Conservation (phyloP, 2,329 filamentous ascomycete genomes). For the Apiospora aurea region DNA sequence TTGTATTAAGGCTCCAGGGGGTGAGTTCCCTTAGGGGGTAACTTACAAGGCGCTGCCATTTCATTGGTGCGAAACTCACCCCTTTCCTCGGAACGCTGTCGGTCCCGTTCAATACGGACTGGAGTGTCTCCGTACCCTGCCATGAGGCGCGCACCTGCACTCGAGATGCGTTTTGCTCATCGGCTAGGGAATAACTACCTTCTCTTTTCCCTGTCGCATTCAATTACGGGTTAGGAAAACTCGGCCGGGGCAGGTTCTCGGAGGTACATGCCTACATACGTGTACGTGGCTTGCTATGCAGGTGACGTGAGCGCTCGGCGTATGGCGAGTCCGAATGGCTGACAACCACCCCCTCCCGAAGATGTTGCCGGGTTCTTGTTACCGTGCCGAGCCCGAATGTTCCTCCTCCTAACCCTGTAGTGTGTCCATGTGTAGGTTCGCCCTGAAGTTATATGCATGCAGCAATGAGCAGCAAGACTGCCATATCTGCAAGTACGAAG, state of each 20-base stretch:
- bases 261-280: no score
- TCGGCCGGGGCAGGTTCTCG: neutral
- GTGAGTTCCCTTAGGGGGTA: neutral
- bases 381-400: neutral
- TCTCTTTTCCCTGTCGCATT: neutral
- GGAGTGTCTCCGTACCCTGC: neutral
- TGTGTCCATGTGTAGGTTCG: neutral
- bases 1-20: neutral
- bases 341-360: neutral
- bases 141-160: neutral
- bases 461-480: neutral
- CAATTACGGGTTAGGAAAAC: neutral
- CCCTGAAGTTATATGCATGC: neutral
- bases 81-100: neutral
- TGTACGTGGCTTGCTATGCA: neutral
- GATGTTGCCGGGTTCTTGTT: neutral
- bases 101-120: neutral
- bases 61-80: neutral
- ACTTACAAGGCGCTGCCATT: neutral
- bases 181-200: neutral
- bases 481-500: neutral
- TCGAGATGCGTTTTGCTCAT: neutral
- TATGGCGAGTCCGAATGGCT: conserved; percentile 3
- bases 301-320: neutral
- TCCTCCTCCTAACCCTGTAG: no score